phyloP scores from a whole-genome alignment of 306 rosid species.

The Castanospermum australe region DNA sequence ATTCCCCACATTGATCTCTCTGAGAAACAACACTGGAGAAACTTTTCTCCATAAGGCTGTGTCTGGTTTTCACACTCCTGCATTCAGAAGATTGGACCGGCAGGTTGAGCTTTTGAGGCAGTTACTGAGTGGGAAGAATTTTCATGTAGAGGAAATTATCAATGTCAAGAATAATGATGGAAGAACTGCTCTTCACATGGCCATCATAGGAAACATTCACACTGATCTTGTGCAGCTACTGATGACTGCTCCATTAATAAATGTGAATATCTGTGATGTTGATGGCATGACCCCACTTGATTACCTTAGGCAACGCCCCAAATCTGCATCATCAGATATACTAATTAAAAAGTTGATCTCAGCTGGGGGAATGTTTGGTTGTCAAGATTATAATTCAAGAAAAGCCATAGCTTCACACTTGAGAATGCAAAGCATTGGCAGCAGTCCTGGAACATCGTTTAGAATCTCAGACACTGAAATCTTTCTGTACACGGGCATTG shows the following conservation, averaged over 20 bases:
- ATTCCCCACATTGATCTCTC: conserved; percentile 52
- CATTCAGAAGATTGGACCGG: conserved; percentile 76
- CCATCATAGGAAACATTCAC: conserved; percentile 80
- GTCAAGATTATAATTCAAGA: conserved; percentile 66
- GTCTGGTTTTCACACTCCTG: conserved; percentile 78
- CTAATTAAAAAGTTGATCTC: conserved; percentile 77
- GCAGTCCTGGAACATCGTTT: conserved; percentile 90
- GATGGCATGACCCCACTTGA: conserved; percentile 89
- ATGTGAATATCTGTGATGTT: conserved; percentile 67
- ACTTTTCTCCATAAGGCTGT: conserved; percentile 90
- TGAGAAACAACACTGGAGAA: conserved; percentile 69
- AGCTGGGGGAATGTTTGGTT: conserved; percentile 88
- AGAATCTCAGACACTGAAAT: conserved; percentile 79
- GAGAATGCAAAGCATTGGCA: conserved; percentile 72
- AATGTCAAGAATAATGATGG: conserved; percentile 71
- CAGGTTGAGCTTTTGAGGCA: conserved; percentile 79
- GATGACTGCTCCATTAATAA: conserved; percentile 63
- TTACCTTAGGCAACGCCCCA: conserved; percentile 69
- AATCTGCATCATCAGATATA: conserved; percentile 70
- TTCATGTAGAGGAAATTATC: conserved; percentile 55
- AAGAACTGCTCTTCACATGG: conserved; percentile 86
- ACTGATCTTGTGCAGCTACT: conserved; percentile 87
- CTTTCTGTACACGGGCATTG: conserved; percentile 77
- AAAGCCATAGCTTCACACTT: conserved; percentile 82
- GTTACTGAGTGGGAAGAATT: conserved; percentile 48